Percentiles rank a stretch among this genome's conserved stretches.
These are phyloP conservation scores for Geum urbanum DNA, from an alignment of 306 rosid genomes.

Conservation along the genomic window DNA sequence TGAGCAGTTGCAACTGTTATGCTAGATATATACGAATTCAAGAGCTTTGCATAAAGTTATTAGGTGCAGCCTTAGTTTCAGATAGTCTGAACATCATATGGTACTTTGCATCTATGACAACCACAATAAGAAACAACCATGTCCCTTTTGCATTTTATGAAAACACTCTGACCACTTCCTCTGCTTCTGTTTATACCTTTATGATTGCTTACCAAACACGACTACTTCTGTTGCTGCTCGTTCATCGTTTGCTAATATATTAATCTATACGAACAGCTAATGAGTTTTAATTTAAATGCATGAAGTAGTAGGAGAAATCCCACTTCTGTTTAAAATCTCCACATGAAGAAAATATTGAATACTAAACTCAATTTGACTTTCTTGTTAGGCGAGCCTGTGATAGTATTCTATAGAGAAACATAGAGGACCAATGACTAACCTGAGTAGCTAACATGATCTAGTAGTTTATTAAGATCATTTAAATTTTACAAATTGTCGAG, in stretches of 20 bases:
- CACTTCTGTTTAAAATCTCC: neutral
- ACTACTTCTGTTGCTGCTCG: conserved; percentile 20
- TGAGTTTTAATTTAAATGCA: neutral
- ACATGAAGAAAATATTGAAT: neutral
- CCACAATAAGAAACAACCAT: conserved; percentile 18
- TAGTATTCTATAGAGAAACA: neutral
- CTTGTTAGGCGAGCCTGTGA: conserved; percentile 13
- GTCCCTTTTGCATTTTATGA: conserved; percentile 21
- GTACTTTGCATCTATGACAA: conserved; percentile 10
- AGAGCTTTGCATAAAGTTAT: conserved; percentile 36
- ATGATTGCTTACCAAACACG: conserved; percentile 16
- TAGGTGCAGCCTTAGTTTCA: conserved; percentile 33
- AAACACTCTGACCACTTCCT: conserved; percentile 13
- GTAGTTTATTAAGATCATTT: neutral
- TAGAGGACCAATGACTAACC: neutral
- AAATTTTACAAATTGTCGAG: conserved; percentile 1
- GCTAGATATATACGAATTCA: conserved; percentile 12
- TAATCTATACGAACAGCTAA: conserved; percentile 21
- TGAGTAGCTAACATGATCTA: conserved; percentile 8
- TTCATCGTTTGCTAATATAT: neutral
- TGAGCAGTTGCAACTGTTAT: conserved; percentile 44
- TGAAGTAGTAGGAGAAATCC: conserved; percentile 13
- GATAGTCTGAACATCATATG: conserved; percentile 15
- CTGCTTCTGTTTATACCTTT: neutral
- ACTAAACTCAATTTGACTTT: conserved; percentile 9